A percentile compares a stretch with the other conserved stretches of the same genome.
These are phyloP conservation scores for Arabis hirsuta DNA, from an alignment of 345 rosid species.

Conservation along the genomic window DNA sequence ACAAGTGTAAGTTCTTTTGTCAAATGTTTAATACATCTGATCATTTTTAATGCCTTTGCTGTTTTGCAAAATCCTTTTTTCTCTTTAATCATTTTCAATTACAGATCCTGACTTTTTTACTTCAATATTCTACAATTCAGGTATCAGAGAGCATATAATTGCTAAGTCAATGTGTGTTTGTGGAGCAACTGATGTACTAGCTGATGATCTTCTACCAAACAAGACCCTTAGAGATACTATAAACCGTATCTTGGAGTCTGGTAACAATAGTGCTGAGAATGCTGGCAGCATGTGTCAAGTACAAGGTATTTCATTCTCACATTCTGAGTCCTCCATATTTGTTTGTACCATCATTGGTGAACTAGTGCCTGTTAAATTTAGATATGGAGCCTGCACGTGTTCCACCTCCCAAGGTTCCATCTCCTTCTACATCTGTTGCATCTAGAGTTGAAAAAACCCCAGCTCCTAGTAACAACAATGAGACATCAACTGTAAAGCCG, in stretches of 20 bases:
- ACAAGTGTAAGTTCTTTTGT: slow-evolving; percentile 65
- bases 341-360: slow-evolving; percentile 5
- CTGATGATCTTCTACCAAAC: slow-evolving; percentile 96
- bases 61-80: neutral
- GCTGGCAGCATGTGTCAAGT: slow-evolving; percentile 79
- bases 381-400: slow-evolving; percentile 81
- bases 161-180: slow-evolving; percentile 78
- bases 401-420: slow-evolving; percentile 69
- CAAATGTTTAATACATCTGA: slow-evolving; percentile 4
- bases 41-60: neutral
- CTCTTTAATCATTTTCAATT: slow-evolving; percentile 15
- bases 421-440: slow-evolving; percentile 78
- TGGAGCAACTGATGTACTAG: slow-evolving; percentile 77
- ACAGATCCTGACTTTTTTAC: slow-evolving; percentile 16
- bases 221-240: slow-evolving; percentile 93
- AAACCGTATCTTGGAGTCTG: slow-evolving; percentile 89
- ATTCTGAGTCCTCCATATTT: neutral
- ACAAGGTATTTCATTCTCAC: slow-evolving; percentile 64
- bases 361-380: slow-evolving; percentile 38
- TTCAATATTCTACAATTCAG: slow-evolving; percentile 46
- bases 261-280: slow-evolving; percentile 85
- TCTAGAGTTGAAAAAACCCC: slow-evolving; percentile 70
- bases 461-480: slow-evolving; percentile 60
- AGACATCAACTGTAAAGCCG: slow-evolving; percentile 49
- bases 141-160: slow-evolving; percentile 84